Base-by-base conservation (phyloP, 164 flowering plant genomes). In the Taxillus chinensis region DNA sequence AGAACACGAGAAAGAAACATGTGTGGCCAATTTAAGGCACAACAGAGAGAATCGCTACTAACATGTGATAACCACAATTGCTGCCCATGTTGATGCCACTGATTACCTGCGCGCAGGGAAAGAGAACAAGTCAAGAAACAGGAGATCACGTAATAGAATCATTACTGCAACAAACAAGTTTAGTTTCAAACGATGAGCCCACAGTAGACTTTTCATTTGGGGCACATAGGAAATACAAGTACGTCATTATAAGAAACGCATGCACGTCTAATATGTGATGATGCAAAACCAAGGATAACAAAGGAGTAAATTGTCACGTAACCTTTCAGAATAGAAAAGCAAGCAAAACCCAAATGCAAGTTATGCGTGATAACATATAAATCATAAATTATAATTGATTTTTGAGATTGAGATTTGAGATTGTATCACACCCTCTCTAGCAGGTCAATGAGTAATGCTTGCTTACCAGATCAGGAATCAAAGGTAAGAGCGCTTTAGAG, bases 31-130 rank as follows among this genome's bases (percentile, higher is more conserved):
- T 8, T 27, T 45, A 65, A 60, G 50, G 14, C 45, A 63, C 27
- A 55, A 52, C 38, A 51, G 41, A 70, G 61, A 51, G 43, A 59
- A 46, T 42, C 27, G 51, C 4, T 46, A 85, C 98, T 75, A 55
- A 92, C 98, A 84, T 71, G 69, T 87, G 86, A 75, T 89, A 92
- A 62, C 98, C 96, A 55, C 81, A 77, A 78, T 92, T 92, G 83
- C 89, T 83, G 59, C 98, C 98, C 83, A 62, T 85, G 82, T 89
- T 92, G 62, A 92, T 88, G 77, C 98, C 98, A 80, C 96, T 92
- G 61, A 92, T 57, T 55, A 92, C 95, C 98, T 92, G 82, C 51
- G 17, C 60, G 7, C 46, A 72, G 4, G 60, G 57, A 62, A 6
- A 39, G 3, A 11, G 66, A 51, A 67, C 3, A 60, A 1, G 55